phyloP scores from a whole-genome alignment of 2,329 filamentous ascomycete genomes.

The Paramyrothecium sp. region DNA sequence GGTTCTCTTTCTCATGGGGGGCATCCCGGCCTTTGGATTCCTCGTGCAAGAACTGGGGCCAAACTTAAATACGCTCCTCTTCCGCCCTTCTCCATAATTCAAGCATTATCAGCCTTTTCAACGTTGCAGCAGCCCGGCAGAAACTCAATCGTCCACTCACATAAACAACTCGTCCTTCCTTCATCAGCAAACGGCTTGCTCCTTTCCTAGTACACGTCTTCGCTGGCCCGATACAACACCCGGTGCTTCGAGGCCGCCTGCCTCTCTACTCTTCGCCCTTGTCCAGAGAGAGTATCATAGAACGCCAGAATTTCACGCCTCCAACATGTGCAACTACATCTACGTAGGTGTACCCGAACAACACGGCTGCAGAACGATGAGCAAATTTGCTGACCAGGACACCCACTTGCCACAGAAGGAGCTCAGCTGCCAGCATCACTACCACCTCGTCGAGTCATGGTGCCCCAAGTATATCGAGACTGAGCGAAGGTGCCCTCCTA shows the following conservation, averaged over 20 bases:
- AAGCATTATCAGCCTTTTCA: not conserved
- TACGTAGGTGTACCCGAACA: slow-evolving; percentile 31
- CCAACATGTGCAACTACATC: slow-evolving; percentile 50
- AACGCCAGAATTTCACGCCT: not conserved
- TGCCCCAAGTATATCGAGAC: slow-evolving; percentile 44
- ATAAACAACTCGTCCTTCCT: not conserved
- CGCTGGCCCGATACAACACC: too few species aligned
- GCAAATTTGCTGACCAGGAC: slow-evolving; percentile 11
- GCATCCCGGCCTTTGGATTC: not conserved
- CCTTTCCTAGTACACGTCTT: too few species aligned
- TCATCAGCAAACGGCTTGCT: too few species aligned
- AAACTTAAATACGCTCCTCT: not conserved
- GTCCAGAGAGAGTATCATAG: not conserved
- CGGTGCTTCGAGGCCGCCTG: too few species aligned
- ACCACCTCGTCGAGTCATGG: slow-evolving; percentile 47
- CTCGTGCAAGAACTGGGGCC: not conserved
- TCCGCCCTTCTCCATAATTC: not conserved
- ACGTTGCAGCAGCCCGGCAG: not conserved
- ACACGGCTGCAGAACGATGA: not conserved
- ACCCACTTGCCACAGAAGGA: slow-evolving; percentile 36
- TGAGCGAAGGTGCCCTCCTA: slow-evolving; percentile 39
- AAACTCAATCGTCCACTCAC: not conserved
- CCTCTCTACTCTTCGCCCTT: not conserved
- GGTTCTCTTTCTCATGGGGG: not conserved
- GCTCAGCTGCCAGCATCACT: slow-evolving; percentile 50